phyloP scores from a whole-genome alignment of 2,329 filamentous ascomycete species.

The Sporothrix luriei region DNA sequence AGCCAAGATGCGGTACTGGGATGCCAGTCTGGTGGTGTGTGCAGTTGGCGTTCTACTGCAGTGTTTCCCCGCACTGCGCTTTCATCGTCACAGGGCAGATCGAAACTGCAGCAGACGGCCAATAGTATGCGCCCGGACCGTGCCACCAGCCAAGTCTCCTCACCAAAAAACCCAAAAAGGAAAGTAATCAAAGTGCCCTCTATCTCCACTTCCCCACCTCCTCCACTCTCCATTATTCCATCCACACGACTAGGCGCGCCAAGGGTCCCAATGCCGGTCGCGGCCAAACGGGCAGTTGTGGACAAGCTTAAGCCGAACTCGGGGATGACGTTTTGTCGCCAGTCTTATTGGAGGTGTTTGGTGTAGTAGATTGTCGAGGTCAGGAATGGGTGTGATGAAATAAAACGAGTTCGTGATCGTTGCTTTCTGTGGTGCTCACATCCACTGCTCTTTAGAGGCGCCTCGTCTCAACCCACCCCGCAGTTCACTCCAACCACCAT shows the following conservation, averaged over 20 bases:
- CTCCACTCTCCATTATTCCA: background rate
- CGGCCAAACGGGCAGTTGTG: background rate
- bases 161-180: slow-evolving; percentile 3
- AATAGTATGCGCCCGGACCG: background rate
- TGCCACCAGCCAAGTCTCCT: slow-evolving; percentile 2
- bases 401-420: slow-evolving; percentile 20
- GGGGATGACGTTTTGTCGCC: background rate
- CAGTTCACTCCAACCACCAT: background rate
- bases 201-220: background rate
- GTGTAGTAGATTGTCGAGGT: background rate
- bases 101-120: background rate
- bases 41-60: background rate
- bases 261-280: no score
- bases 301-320: slow-evolving; percentile 26
- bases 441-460: background rate
- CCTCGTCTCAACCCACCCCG: background rate
- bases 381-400: background rate
- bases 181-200: slow-evolving; percentile 27
- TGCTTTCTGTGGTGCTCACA: no score
- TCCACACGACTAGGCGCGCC: no score
- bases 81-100: slow-evolving; percentile 12
- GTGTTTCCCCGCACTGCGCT: slow-evolving; percentile 16
- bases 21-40: background rate
- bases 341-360: background rate
- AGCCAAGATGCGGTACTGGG: slow-evolving; percentile 3